Evolutionary conservation across 805 yeast genomes (phyloP).

Genomic region (Metschnikowia koreensis): DNA sequence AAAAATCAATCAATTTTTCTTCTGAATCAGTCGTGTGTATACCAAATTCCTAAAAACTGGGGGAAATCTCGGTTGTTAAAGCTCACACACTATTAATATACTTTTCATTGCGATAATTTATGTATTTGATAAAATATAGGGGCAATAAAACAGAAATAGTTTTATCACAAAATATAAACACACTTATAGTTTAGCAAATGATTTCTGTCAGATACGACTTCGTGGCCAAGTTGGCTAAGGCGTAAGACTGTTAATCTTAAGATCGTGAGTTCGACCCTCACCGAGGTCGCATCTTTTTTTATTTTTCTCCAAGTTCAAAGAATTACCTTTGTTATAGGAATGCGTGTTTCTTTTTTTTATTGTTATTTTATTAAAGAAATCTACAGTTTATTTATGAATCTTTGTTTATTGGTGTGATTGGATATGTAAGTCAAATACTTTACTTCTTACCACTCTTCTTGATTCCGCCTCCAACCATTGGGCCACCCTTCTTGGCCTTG

Average conservation of each 20-base stretch:
- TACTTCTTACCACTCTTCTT: slow-evolving; percentile 67
- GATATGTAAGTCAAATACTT: not conserved
- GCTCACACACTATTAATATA: not conserved
- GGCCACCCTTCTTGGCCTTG: slow-evolving; percentile 86
- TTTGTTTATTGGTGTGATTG: not conserved
- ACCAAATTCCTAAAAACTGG: not conserved
- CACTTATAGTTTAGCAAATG: not conserved
- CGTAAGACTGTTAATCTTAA: slow-evolving; percentile 24
- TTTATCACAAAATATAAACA: too few species aligned
- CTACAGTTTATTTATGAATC: slow-evolving; percentile 16
- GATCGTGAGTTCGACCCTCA: slow-evolving; percentile 24
- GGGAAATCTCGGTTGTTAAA: not conserved
- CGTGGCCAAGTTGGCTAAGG: slow-evolving; percentile 25
- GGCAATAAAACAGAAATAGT: too few species aligned
- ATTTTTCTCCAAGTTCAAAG: not conserved
- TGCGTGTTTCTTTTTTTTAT: slow-evolving; percentile 5
- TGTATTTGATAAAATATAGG: too few species aligned
- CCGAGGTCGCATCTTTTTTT: slow-evolving; percentile 19
- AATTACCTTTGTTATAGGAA: not conserved
- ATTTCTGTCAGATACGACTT: slow-evolving; percentile 10
- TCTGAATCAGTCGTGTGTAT: slow-evolving; percentile 4
- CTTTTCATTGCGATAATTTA: too few species aligned
- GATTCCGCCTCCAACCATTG: slow-evolving; percentile 90
- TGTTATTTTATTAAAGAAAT: not conserved
- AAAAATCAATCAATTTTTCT: slow-evolving; percentile 1